Evolutionary conservation across 495 filamentous ascomycete species (phyloP), one percentile per base, ranked within the genome.

Genomic region (Tuber melanosporum): DNA sequence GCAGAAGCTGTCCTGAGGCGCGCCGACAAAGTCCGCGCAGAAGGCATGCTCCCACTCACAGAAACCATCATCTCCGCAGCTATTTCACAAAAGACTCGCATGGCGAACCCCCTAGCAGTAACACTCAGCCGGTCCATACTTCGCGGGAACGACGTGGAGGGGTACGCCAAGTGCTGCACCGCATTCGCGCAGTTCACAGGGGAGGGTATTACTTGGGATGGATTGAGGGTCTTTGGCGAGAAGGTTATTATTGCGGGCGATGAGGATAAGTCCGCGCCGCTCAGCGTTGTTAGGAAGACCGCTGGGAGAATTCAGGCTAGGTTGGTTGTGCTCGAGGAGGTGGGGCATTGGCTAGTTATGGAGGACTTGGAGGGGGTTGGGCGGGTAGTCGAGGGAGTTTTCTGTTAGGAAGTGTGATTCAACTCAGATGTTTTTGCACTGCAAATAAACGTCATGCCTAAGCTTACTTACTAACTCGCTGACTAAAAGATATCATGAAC

Each of bases 161-260:
- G 86, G 15, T 90, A 89, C 78, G 87, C 87, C 0, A 90, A 89
- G 77, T 87, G 84, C 0, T 89, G 87, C 73, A 82, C 85, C 19
- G 87, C 88, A 19, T 83, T 88, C 47, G 87, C 87, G 43, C 57
- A 78, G 84, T 10, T 84, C 85, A 9, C 83, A 82, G 22, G 73
- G 74, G 20, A 74, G 82, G 46, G 74, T 82, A 52, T 71, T 86
- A 22, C 57, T 76, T 32, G 73, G 80, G 42, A 46, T 86, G 12
- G 22, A 32, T 5, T 43, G 19, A 32, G 17, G 41, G 47, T 20
- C 15, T 72, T 73, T 1, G 78, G 81, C 17, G 80, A 82, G 44
- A 81, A 80, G 10, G 78, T 84, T 36, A 78, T 88, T 72, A 75
- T 87, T 19, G 85, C 86, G 10, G 86, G 87, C 2, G 82, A 84